phyloP scores from a whole-genome alignment of 2,329 filamentous ascomycete genomes.

The Cladophialophora exuberans region DNA sequence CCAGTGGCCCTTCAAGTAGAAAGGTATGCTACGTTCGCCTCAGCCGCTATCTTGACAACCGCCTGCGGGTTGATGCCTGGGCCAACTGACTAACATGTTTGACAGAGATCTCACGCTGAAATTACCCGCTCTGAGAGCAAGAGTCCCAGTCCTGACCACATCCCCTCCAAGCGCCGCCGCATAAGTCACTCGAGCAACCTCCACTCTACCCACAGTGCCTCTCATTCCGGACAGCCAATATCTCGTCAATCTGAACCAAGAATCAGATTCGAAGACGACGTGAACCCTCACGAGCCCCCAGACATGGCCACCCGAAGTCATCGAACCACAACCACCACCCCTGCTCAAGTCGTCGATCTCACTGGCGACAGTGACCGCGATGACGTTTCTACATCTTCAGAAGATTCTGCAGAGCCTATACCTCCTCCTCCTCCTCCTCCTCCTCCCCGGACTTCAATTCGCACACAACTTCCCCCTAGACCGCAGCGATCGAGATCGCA shows the following conservation, averaged over 20 bases:
- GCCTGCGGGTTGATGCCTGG: not conserved
- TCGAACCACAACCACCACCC: slow-evolving; percentile 6
- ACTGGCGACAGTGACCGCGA: slow-evolving; percentile 26
- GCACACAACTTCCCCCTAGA: not conserved
- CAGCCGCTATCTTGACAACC: not conserved
- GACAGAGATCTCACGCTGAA: slow-evolving; percentile 32
- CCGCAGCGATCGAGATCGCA: not conserved
- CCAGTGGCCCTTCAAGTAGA: slow-evolving; percentile 25
- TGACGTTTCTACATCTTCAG: slow-evolving; percentile 10
- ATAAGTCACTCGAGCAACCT: slow-evolving; percentile 25
- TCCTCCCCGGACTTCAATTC: not conserved
- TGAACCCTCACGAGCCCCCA: slow-evolving; percentile 59
- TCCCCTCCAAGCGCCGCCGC: slow-evolving; percentile 33
- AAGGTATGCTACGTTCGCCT: slow-evolving; percentile 22
- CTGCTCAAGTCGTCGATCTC: slow-evolving; percentile 22
- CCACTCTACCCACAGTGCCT: slow-evolving; percentile 23
- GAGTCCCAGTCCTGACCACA: slow-evolving; percentile 26
- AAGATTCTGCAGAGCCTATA: too few relatives aligned
- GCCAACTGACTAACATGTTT: not conserved
- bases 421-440: too few relatives aligned
- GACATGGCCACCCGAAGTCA: slow-evolving; percentile 43
- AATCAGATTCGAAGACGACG: slow-evolving; percentile 53
- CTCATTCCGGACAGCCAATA: slow-evolving; percentile 12
- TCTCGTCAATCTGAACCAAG: slow-evolving; percentile 32
- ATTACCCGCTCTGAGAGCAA: slow-evolving; percentile 33